Evolutionary conservation across 495 filamentous ascomycete genomes (phyloP).

Genomic region (Parathielavia appendiculata): DNA sequence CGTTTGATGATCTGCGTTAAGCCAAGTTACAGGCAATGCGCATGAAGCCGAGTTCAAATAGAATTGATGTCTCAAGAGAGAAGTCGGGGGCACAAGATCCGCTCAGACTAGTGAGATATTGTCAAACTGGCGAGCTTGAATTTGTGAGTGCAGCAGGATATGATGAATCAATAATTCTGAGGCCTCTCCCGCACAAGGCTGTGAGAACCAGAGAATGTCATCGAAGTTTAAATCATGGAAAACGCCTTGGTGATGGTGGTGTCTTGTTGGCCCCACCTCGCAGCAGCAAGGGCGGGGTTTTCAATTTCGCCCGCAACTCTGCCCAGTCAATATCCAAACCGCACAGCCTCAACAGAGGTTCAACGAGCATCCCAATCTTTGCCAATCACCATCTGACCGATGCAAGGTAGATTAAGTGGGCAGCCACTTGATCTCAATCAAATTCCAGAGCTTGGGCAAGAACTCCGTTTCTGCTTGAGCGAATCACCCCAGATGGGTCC

Average conservation of each 20-base stretch:
- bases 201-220: no score
- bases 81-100: neutral
- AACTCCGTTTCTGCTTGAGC: neutral
- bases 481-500: constrained; percentile 2
- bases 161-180: neutral
- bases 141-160: neutral
- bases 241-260: neutral
- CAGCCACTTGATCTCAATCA: neutral
- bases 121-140: constrained; percentile 9
- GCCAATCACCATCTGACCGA: constrained; percentile 14
- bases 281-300: neutral
- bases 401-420: neutral
- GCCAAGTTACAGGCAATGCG: no score
- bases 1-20: no score
- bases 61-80: neutral
- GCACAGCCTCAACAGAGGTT: constrained; percentile 20
- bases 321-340: constrained; percentile 10
- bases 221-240: neutral
- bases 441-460: neutral
- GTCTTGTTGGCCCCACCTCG: neutral
- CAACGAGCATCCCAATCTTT: constrained; percentile 2
- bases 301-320: constrained; percentile 17
- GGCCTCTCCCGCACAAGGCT: no score
- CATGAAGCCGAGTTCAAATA: no score
- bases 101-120: neutral